phyloP scores from a whole-genome alignment of 2,329 filamentous ascomycete species.

The Pseudocercospora cruenta region DNA sequence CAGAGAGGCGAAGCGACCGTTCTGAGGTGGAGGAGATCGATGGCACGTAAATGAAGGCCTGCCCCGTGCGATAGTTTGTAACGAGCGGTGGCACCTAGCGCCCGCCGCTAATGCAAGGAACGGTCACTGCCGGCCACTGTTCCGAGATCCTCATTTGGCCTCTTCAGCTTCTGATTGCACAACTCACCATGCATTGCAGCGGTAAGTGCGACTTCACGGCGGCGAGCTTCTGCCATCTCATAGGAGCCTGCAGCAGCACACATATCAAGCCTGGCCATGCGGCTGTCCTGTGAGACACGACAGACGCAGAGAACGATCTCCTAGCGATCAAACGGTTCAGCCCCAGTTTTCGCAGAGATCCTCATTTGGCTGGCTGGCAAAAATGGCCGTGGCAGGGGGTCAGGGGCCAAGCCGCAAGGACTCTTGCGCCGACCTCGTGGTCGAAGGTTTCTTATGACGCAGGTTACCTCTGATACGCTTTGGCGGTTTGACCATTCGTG shows the following conservation, averaged over 20 bases:
- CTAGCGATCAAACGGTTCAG: neutral
- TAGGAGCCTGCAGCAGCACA: neutral
- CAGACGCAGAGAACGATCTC: neutral
- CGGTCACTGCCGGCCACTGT: neutral
- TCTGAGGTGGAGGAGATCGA: neutral
- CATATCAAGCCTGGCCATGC: neutral
- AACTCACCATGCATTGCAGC: neutral
- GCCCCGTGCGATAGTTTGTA: neutral
- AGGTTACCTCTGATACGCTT: neutral
- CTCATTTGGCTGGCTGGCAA: neutral
- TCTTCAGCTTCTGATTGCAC: slow-evolving; percentile 2
- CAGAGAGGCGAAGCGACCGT: neutral
- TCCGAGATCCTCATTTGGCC: neutral
- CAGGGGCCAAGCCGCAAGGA: neutral
- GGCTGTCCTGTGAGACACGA: neutral
- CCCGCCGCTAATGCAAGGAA: neutral
- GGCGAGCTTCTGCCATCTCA: neutral
- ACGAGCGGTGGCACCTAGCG: neutral
- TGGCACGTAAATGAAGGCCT: neutral
- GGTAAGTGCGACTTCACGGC: neutral
- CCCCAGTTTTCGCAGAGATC: slow-evolving; percentile 6
- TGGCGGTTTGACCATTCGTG: neutral
- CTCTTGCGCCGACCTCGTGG: slow-evolving; percentile 1
- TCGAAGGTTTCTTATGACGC: neutral
- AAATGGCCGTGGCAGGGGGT: neutral